Evolutionary conservation across 768 basidiomycete genomes (phyloP), one percentile per base, ranked within the genome.

Genomic region (Kwoniella pini): DNA sequence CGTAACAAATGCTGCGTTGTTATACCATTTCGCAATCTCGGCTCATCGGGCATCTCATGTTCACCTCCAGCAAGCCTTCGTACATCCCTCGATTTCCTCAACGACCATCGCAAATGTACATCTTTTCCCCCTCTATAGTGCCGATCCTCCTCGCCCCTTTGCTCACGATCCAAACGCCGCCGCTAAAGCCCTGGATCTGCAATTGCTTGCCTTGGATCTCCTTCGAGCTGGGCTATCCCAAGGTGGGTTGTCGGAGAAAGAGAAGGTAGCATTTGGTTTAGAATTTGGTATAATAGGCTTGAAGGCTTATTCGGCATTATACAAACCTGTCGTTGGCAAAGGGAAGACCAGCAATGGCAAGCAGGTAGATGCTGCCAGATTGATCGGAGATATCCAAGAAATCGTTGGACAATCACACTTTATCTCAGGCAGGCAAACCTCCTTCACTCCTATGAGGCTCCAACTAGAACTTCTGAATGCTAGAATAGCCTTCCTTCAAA

Each of bases 11-110:
- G 13, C 54, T 3, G 57, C 65, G 11, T 52, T 68, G 6, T 58
- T 72, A 15, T 72, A 65, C 58, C 65, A 72, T 51, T 36, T 54
- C 28, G 71, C 71, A 12, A n/a, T 59, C 13, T 53, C 71, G 12
- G 71, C 71, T 13, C 65, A 72, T 52, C 38, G 51, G 15, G 59
- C 65, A 10, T 65, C 65, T 17, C 42, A 50, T 13, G 36, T 17
- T 12, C 68, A 67, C 27, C 46, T 65, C 13, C 71, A 72, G 54
- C 71, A 72, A 62, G 61, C 57, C 6, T 72, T 69, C 39, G 50
- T 72, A 11, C 71, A 68, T 1, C 27, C 62, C 26, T 55, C 55
- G 28, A 59, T 69, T 1, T 30, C 42, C 10, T 22, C 26, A 24
- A 30, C 10, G 13, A 30, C 28, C 15, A 27, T 5, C 7, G 15